These are phyloP conservation scores for Cryptomeria japonica DNA, from an alignment of 75 land plant species.

Conservation along the genomic window DNA sequence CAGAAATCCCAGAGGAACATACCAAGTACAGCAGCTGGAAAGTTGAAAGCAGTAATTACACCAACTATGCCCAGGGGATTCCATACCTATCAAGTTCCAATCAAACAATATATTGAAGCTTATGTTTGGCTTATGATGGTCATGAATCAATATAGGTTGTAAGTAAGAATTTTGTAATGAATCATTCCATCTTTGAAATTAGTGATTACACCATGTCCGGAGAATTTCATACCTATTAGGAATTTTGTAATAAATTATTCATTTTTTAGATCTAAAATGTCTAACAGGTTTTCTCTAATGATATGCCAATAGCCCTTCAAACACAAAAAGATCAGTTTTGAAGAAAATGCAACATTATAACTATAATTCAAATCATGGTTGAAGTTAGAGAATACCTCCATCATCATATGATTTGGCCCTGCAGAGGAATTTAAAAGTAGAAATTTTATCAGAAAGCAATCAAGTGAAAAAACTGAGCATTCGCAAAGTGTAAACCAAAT, in stretches of 20 bases:
- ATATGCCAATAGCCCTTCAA: not conserved
- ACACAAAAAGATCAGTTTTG: not conserved
- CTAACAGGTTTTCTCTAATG: not conserved
- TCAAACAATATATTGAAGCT: not conserved
- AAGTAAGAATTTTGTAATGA: not conserved
- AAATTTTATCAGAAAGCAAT: not conserved
- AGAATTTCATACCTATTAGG: slow-evolving; percentile 85
- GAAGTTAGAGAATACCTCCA: slow-evolving; percentile 58
- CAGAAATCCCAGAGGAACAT: slow-evolving; percentile 1
- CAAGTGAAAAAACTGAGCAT: not conserved
- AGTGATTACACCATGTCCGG: slow-evolving; percentile 91
- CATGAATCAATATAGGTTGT: not conserved
- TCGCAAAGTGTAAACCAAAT: not conserved
- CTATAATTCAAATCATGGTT: not conserved
- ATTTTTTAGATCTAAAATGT: not conserved
- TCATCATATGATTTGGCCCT: slow-evolving; percentile 96
- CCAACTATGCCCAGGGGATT: slow-evolving; percentile 97
- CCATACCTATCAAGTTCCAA: slow-evolving; percentile 67
- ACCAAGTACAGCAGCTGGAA: slow-evolving; percentile 99
- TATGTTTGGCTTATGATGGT: not conserved
- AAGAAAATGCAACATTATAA: not conserved
- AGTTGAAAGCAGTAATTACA: slow-evolving; percentile 94
- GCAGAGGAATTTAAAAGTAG: slow-evolving; percentile 16
- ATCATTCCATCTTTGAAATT: slow-evolving; percentile 52
- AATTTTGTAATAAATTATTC: not conserved